Base-by-base conservation (phyloP, 2,329 filamentous ascomycete species). In the Alternaria sp. region DNA sequence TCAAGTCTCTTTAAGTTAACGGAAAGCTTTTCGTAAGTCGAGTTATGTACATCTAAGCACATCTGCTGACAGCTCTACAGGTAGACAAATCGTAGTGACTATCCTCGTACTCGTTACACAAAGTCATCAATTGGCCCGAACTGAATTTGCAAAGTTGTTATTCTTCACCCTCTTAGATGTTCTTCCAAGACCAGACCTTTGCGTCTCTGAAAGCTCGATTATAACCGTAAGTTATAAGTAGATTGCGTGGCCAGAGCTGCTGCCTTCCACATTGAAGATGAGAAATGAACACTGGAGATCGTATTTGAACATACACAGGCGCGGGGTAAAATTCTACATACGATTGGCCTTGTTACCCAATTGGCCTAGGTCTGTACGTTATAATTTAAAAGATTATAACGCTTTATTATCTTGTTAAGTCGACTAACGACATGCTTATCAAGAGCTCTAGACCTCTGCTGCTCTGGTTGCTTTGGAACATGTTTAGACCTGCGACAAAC, bases 161-260 rank as follows among this genome's bases (percentile, higher is more conserved):
- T 46, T 46, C 11, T 33, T 46, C 29, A 46, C 44, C 13, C 44
- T 46, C 7, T 24, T 46, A 5, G 44, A 34, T 34, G 29, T 46
- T 2, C 29, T 46, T 3, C 34, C 44, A 8, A 34, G 44, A 46
- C 21, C 34, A 2, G 44, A 46, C 3, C 34, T 29, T n/a, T 29
- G 44, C 7, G 44, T 46, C 7, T 46, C 44, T 17, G 11, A 33
- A 29, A 46, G 44, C 44, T 46, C 4, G 29, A 46, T 31, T 8
- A 34, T n/a, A 46, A 34, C 23, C 44, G 44, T 5, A 29, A 29
- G 9, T 46, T 46, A 0, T 46, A 13, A 40, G 36, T 10, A 1
- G 2, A 17, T 8, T 23, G 17, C 21, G 5, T 3, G 4, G 9
- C 4, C 0, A 40, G 23, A 21, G 37, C 37, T 23, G 17, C 6